A percentile compares a stretch with the other conserved stretches of the same genome.
Conservation (phyloP, 345 rosid species). For the Lepidium africanum region DNA sequence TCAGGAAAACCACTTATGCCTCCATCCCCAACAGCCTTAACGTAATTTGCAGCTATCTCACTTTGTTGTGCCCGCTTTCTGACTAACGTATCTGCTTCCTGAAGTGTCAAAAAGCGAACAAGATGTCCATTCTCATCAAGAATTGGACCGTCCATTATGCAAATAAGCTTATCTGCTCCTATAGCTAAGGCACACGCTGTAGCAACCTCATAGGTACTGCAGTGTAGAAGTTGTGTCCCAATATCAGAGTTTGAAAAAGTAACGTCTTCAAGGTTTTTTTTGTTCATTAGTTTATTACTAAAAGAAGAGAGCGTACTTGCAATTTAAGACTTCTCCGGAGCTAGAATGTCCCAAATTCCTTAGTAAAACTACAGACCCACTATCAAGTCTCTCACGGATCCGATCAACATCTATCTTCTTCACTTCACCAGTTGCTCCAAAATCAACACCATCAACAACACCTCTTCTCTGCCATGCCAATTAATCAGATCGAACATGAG, state of each 20-base stretch:
- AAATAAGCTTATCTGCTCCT: constrained; percentile 93
- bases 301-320: constrained; percentile 65
- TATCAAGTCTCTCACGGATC: constrained; percentile 80
- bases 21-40: constrained; percentile 68
- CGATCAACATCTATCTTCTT: constrained; percentile 83
- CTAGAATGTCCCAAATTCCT: constrained; percentile 95
- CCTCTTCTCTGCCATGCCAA: constrained; percentile 69
- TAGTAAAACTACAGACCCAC: constrained; percentile 70
- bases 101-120: constrained; percentile 76
- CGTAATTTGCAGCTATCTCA: constrained; percentile 85
- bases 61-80: constrained; percentile 83
- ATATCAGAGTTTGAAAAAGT: background rate
- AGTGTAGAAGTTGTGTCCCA: constrained; percentile 5
- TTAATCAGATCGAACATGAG: background rate
- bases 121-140: constrained; percentile 75
- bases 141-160: constrained; percentile 88
- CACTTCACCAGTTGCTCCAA: constrained; percentile 94
- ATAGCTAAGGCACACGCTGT: constrained; percentile 96
- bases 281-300: background rate
- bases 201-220: constrained; percentile 97
- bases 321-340: constrained; percentile 92
- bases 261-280: background rate
- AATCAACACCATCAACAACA: constrained; percentile 87
- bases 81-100: constrained; percentile 83
- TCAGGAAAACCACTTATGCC: constrained; percentile 28